These are phyloP conservation scores for Rhizodiscina lignyota DNA, from an alignment of 495 filamentous ascomycete species.

Conservation along the genomic window DNA sequence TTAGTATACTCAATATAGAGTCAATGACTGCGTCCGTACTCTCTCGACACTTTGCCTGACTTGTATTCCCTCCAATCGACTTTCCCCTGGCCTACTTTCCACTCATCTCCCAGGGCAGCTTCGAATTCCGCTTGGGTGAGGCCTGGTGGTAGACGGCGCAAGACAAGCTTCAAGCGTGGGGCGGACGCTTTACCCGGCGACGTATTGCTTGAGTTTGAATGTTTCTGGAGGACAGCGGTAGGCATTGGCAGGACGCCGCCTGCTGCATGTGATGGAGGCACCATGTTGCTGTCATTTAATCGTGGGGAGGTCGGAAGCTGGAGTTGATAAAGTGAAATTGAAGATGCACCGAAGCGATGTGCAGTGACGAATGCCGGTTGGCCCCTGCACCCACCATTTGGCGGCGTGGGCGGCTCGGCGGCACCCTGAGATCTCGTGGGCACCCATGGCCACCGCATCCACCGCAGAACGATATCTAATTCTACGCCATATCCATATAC, in stretches of 20 bases:
- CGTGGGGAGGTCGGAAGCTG: no score
- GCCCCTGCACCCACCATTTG: no score
- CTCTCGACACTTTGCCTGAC: conserved; percentile 71
- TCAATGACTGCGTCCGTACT: conserved; percentile 38
- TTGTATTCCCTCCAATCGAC: conserved; percentile 70
- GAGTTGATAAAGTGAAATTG: no score
- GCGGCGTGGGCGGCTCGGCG: no score
- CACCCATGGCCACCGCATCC: no score
- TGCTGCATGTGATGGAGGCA: conserved; percentile 10
- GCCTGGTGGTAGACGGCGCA: conserved; percentile 72
- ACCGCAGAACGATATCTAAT: no score
- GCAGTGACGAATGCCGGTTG: no score
- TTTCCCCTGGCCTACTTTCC: conserved; percentile 61
- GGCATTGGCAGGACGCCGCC: conserved; percentile 47
- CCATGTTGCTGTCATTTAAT: conserved; percentile 2
- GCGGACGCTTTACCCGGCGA: conserved; percentile 36
- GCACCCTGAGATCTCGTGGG: no score
- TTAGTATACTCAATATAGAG: conserved; percentile 1
- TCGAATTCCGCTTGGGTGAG: conserved; percentile 70
- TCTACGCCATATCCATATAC: no score
- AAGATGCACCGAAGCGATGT: no score
- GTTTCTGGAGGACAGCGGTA: conserved; percentile 40
- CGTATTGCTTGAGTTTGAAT: conserved; percentile 12
- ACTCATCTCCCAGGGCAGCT: conserved; percentile 58
- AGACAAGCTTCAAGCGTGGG: conserved; percentile 65